Conservation (phyloP, 179 eudicot genomes). For the Patellifolia procumbens region DNA sequence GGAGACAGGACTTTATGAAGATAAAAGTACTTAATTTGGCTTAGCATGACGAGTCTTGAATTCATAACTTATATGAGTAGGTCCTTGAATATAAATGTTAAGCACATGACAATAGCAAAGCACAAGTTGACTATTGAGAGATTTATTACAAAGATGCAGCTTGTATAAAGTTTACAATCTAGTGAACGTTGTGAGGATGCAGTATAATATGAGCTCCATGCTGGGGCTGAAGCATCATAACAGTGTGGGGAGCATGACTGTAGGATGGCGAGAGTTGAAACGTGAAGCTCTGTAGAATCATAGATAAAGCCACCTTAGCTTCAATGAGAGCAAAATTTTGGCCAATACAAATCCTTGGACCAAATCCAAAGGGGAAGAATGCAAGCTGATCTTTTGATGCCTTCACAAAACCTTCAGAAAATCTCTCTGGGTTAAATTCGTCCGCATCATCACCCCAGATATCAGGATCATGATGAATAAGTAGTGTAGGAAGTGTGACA, state of each 20-base stretch:
- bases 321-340: slow-evolving; percentile 49
- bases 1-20: neutral
- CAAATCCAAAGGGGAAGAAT: slow-evolving; percentile 52
- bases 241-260: slow-evolving; percentile 53
- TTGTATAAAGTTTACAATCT: neutral
- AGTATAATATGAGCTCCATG: slow-evolving; percentile 55
- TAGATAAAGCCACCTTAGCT: slow-evolving; percentile 52
- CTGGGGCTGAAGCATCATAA: slow-evolving; percentile 58
- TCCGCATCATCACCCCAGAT: slow-evolving; percentile 51
- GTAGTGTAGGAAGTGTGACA: slow-evolving; percentile 46
- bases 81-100: neutral
- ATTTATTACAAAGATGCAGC: neutral
- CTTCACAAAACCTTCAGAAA: slow-evolving; percentile 43
- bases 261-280: slow-evolving; percentile 50
- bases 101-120: neutral
- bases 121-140: neutral
- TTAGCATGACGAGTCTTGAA: neutral
- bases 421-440: slow-evolving; percentile 56
- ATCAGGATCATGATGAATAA: slow-evolving; percentile 48
- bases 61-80: neutral
- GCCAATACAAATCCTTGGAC: slow-evolving; percentile 54
- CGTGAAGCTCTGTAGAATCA: slow-evolving; percentile 47
- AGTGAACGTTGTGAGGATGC: slow-evolving; percentile 15
- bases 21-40: neutral
- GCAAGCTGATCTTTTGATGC: slow-evolving; percentile 47